Conservation (phyloP, 2,329 filamentous ascomycete genomes). For the Pyrenophora seminiperda region DNA sequence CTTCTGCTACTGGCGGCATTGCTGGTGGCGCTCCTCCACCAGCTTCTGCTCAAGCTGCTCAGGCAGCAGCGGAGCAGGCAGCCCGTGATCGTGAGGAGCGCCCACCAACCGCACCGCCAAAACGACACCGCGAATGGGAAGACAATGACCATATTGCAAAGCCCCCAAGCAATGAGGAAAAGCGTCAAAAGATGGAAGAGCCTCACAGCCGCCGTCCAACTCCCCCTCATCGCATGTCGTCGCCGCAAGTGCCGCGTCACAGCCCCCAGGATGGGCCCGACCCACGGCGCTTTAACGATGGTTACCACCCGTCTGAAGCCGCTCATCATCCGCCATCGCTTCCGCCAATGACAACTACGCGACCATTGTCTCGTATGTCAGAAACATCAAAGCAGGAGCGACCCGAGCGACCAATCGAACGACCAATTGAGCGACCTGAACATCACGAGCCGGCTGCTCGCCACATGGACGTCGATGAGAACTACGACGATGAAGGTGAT, state of each 20-base stretch:
- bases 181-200: conserved; percentile 83
- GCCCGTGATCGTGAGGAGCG: conserved; percentile 71
- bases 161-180: conserved; percentile 80
- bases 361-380: conserved; percentile 61
- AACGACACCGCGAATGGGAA: conserved; percentile 92
- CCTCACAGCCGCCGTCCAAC: conserved; percentile 72
- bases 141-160: conserved; percentile 79
- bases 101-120: conserved; percentile 74
- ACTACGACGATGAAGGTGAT: conserved; percentile 93
- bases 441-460: conserved; percentile 81
- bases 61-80: conserved; percentile 70
- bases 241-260: conserved; percentile 70
- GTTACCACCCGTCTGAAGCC: conserved; percentile 89
- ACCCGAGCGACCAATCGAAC: conserved; percentile 32
- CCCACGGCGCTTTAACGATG: conserved; percentile 70
- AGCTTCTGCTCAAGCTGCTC: conserved; percentile 66
- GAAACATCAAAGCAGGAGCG: conserved; percentile 48
- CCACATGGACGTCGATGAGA: conserved; percentile 96
- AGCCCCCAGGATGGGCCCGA: conserved; percentile 69
- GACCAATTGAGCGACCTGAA: conserved; percentile 37
- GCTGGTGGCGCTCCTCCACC: conserved; percentile 71
- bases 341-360: conserved; percentile 53
- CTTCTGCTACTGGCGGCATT: conserved; percentile 62
- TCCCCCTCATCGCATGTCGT: conserved; percentile 53
- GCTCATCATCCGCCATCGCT: conserved; percentile 79